These are phyloP conservation scores for Fusarium pseudograminearum DNA, from an alignment of 2,329 filamentous ascomycete species.

Conservation along the genomic window DNA sequence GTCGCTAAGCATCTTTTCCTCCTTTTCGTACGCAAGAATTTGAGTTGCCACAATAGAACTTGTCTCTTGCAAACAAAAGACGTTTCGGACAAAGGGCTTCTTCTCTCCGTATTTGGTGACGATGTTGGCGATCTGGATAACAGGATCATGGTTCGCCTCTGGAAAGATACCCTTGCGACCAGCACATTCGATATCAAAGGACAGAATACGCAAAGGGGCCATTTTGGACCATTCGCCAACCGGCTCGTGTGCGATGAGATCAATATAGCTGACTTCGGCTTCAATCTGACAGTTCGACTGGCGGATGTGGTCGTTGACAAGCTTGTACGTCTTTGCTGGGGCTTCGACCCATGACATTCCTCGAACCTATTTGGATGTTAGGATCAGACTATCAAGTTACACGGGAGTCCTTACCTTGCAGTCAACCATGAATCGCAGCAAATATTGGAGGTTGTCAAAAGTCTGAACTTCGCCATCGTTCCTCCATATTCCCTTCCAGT, in stretches of 20 bases:
- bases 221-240: constrained; percentile 98
- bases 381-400: background rate
- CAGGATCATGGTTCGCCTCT: constrained; percentile 88
- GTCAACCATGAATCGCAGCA: constrained; percentile 98
- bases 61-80: constrained; percentile 93
- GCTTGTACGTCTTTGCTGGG: constrained; percentile 76
- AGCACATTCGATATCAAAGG: constrained; percentile 98
- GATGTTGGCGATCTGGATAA: constrained; percentile 98
- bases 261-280: constrained; percentile 82
- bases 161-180: constrained; percentile 98
- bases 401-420: constrained; percentile 72
- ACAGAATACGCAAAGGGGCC: constrained; percentile 90
- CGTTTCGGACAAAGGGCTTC: constrained; percentile 95
- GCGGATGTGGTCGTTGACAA: constrained; percentile 73
- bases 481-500: constrained; percentile 93
- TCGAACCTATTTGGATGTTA: constrained; percentile 68
- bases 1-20: constrained; percentile 89
- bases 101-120: constrained; percentile 95
- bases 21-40: constrained; percentile 82
- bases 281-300: constrained; percentile 98
- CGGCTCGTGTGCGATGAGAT: constrained; percentile 87
- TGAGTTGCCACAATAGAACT: constrained; percentile 96
- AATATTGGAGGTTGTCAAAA: constrained; percentile 95
- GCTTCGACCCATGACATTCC: constrained; percentile 99
- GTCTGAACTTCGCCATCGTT: constrained; percentile 80